phyloP scores from a whole-genome alignment of 192 early-diverging fungal species.

The Dissophora ornata region DNA sequence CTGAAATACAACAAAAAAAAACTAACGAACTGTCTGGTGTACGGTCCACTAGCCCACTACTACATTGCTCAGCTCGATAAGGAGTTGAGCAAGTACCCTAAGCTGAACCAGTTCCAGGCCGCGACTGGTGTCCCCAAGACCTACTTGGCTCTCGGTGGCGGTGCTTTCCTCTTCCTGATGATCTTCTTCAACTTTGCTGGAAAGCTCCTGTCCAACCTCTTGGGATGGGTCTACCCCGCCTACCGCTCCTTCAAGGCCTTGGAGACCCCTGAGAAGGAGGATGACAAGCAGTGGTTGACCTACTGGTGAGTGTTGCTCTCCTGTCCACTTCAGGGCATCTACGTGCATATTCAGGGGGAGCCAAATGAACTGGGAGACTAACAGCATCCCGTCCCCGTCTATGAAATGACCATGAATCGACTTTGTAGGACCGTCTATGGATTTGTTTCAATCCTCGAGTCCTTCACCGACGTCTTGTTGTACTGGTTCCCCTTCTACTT shows the following conservation, averaged over 20 bases:
- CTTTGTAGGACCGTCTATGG: conserved; percentile 87
- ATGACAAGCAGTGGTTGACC: conserved; percentile 91
- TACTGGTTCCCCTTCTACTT: conserved; percentile 98
- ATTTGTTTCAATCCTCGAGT: conserved; percentile 87
- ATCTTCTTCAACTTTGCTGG: conserved; percentile 93
- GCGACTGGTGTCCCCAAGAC: conserved; percentile 89
- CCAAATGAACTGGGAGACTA: too few species aligned
- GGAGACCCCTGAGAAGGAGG: conserved; percentile 79
- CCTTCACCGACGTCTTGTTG: conserved; percentile 88
- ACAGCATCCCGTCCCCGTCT: too few species aligned
- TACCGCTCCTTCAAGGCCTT: conserved; percentile 95
- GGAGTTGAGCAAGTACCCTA: conserved; percentile 75
- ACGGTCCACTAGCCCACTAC: conserved; percentile 37
- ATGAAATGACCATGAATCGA: too few species aligned
- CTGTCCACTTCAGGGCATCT: background rate
- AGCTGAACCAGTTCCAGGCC: conserved; percentile 75
- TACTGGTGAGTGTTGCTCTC: conserved; percentile 72
- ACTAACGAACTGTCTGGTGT: conserved; percentile 13
- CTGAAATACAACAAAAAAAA: background rate
- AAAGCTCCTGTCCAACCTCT: conserved; percentile 81
- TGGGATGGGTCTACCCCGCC: conserved; percentile 94
- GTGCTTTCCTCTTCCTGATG: conserved; percentile 71
- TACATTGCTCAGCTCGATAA: conserved; percentile 73
- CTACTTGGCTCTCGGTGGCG: conserved; percentile 79
- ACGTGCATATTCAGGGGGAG: too few species aligned